Evolutionary conservation across 2,329 filamentous ascomycete species (phyloP), one percentile per base, ranked within the genome.

Genomic region (Alternaria rosae): DNA sequence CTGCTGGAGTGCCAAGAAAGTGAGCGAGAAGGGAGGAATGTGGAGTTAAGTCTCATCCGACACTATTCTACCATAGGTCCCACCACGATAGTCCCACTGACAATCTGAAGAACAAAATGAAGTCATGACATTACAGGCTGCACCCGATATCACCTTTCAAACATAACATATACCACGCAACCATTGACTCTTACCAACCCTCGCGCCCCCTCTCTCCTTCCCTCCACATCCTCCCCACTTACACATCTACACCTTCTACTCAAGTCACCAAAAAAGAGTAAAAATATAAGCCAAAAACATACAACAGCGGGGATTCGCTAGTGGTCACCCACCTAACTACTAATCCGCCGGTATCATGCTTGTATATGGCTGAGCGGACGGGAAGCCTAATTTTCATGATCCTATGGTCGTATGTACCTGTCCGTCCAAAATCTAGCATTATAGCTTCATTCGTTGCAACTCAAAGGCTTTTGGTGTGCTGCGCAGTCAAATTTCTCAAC

Each of bases 341-440:
- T 38, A 38, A 38, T 38, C 35, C n/a, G 35, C 35, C n/a, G n/a
- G 35, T 38, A 38, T 38, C n/a, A 38, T 38, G 35, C 35, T 38
- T 38, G n/a, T 38, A 38, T 38, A 38, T 38, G n/a, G 35, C 35
- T 38, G n/a, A 38, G 35, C n/a, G n/a, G n/a, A 38, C n/a, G n/a
- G n/a, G n/a, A 38, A 38, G 35, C 35, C 35, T 38, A 38, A 38
- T 38, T 38, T 38, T 38, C n/a, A 38, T 38, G n/a, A 38, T 38
- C n/a, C 35, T 38, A 38, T 38, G n/a, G 35, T 38, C 35, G 35
- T 38, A 38, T 38, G 15, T 38, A 25, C 23, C 23, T 5, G 23
- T 25, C 8, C 8, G 8, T 6, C 23, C 23, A 25, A 25, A 25
- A 5, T 25, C 5, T 8, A 8, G 23, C 23, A 25, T 6, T 25